Conservation (phyloP, 169 alveolate genomes). For the Cryptosporidium bovis region DNA sequence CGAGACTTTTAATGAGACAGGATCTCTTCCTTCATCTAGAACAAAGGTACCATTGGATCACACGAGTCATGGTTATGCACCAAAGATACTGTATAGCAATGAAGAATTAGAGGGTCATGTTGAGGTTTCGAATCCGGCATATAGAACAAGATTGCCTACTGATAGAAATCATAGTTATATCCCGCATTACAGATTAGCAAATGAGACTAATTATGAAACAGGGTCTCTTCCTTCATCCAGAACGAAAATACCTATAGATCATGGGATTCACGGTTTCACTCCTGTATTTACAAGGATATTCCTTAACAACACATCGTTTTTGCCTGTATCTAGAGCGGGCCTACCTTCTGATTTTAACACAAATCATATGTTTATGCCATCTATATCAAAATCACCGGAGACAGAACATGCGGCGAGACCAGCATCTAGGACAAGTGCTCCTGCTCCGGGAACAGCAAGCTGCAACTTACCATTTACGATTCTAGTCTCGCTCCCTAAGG, state of each 20-base stretch:
- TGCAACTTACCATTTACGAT: constrained; percentile 41
- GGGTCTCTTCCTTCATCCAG: constrained; percentile 59
- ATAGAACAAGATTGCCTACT: constrained; percentile 9
- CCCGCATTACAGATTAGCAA: neutral
- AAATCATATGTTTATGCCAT: constrained; percentile 16
- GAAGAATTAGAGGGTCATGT: neutral
- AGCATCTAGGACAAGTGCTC: constrained; percentile 43
- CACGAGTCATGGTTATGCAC: neutral
- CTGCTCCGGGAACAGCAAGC: constrained; percentile 67
- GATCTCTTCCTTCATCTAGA: constrained; percentile 39
- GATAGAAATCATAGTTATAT: constrained; percentile 17
- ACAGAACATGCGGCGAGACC: constrained; percentile 65
- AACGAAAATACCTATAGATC: constrained; percentile 15
- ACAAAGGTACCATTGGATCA: constrained; percentile 24
- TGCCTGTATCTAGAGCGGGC: constrained; percentile 31
- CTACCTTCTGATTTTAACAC: neutral
- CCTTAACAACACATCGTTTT: neutral
- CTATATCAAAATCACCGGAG: neutral
- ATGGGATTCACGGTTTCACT: constrained; percentile 19
- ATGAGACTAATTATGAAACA: constrained; percentile 1
- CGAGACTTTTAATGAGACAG: constrained; percentile 9
- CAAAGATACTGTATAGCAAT: neutral
- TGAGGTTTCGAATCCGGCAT: neutral
- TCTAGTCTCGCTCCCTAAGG: constrained; percentile 35
- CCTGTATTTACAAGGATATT: constrained; percentile 5